Conservation (phyloP, 2,329 filamentous ascomycete genomes). For the Bertia moriformis region DNA sequence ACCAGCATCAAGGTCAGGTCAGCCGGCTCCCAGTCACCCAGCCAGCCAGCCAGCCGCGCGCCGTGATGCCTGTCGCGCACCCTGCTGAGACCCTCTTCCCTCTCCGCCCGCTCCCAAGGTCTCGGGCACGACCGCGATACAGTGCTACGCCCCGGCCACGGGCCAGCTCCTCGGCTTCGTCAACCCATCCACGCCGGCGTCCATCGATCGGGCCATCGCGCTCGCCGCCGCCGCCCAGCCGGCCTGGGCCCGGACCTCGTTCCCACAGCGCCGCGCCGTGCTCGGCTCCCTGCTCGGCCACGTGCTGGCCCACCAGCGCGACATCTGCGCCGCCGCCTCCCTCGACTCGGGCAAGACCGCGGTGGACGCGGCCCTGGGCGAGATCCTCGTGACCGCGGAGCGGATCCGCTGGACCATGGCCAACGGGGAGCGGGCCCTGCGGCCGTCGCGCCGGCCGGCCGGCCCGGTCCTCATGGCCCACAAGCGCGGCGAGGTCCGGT, state of each 20-base stretch:
- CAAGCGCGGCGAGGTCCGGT: conserved; percentile 78
- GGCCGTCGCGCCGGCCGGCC: conserved; percentile 60
- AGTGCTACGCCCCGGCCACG: conserved; percentile 81
- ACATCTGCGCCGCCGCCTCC: conserved; percentile 75
- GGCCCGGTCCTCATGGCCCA: conserved; percentile 80
- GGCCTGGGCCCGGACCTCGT: conserved; percentile 65
- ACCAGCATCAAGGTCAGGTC: too few relatives aligned
- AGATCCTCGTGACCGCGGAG: conserved; percentile 85
- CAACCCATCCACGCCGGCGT: conserved; percentile 63
- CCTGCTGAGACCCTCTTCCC: too few relatives aligned
- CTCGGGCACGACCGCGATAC: conserved; percentile 52
- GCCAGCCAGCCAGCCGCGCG: too few relatives aligned
- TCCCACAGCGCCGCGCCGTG: conserved; percentile 63
- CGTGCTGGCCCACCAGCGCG: conserved; percentile 75
- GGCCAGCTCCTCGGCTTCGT: conserved; percentile 68
- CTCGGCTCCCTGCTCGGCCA: conserved; percentile 69
- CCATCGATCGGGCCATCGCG: conserved; percentile 66
- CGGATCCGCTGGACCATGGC: conserved; percentile 88
- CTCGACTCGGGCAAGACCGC: conserved; percentile 93
- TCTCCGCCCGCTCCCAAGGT: too few relatives aligned
- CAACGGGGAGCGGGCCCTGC: conserved; percentile 72
- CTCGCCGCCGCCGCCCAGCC: conserved; percentile 62
- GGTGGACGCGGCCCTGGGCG: conserved; percentile 83
- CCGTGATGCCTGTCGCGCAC: too few relatives aligned
- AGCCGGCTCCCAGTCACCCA: too few relatives aligned